A percentile compares a stretch with the other conserved stretches of the same genome.
These are phyloP conservation scores for Biscogniauxia marginata DNA, from an alignment of 2,329 filamentous ascomycete genomes.

Conservation along the genomic window DNA sequence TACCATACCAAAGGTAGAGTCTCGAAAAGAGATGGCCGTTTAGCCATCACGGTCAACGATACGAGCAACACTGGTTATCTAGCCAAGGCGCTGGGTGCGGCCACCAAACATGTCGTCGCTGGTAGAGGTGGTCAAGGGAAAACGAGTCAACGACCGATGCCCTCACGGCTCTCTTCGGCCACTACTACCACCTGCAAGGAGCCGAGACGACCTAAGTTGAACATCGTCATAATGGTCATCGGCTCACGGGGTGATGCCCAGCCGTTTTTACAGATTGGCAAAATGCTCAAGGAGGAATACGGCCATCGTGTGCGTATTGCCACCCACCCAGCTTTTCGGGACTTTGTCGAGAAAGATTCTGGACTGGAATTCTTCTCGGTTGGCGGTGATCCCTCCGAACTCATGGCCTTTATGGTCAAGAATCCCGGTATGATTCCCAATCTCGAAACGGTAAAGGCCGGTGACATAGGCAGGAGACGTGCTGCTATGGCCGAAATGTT, in stretches of 20 bases:
- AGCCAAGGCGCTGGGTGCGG: slow-evolving; percentile 68
- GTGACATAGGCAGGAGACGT: slow-evolving; percentile 67
- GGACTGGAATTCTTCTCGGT: slow-evolving; percentile 79
- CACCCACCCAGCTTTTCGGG: slow-evolving; percentile 73
- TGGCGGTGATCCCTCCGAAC: slow-evolving; percentile 73
- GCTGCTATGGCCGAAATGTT: slow-evolving; percentile 79
- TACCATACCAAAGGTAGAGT: slow-evolving; percentile 65
- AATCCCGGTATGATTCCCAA: slow-evolving; percentile 77
- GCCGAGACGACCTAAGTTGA: slow-evolving; percentile 52
- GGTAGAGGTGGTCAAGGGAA: slow-evolving; percentile 28
- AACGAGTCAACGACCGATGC: slow-evolving; percentile 7
- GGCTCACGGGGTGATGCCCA: slow-evolving; percentile 79
- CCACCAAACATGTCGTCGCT: slow-evolving; percentile 55
- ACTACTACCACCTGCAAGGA: slow-evolving; percentile 32
- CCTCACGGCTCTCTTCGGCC: slow-evolving; percentile 30
- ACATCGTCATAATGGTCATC: slow-evolving; percentile 83
- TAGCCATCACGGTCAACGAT: slow-evolving; percentile 72
- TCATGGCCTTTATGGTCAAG: slow-evolving; percentile 90
- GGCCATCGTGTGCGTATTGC: slow-evolving; percentile 76
- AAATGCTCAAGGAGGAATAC: slow-evolving; percentile 67
- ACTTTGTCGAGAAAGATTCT: slow-evolving; percentile 71
- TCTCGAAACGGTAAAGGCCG: slow-evolving; percentile 68
- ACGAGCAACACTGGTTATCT: slow-evolving; percentile 68
- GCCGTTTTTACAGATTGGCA: slow-evolving; percentile 74
- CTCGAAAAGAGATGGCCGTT: slow-evolving; percentile 65